phyloP scores from a whole-genome alignment of 768 basidiomycete genomes.

The Podaxis sp. region DNA sequence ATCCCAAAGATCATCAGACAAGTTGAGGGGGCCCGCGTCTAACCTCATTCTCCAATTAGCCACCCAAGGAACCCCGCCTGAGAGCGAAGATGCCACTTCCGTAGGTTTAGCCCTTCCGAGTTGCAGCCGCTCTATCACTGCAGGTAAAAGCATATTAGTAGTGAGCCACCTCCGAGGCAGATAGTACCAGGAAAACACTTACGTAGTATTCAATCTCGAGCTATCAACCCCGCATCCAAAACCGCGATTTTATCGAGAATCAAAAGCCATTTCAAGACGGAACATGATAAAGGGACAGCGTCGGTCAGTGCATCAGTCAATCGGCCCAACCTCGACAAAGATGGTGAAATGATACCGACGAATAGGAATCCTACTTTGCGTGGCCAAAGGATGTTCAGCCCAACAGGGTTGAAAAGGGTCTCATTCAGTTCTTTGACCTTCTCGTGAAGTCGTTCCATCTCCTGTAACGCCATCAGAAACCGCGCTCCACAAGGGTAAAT shows the following conservation, averaged over 20 bases:
- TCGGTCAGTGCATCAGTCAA: slow-evolving; percentile 12
- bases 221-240: slow-evolving; percentile 38
- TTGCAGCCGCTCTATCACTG: neutral
- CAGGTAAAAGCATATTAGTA: neutral
- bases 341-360: slow-evolving; percentile 52
- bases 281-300: neutral
- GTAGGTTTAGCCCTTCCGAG: neutral
- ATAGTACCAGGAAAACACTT: slow-evolving; percentile 31
- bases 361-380: slow-evolving; percentile 84
- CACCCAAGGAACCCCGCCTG: neutral
- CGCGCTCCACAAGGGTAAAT: neutral
- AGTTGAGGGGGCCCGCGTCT: neutral
- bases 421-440: slow-evolving; percentile 70
- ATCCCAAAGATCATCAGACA: slow-evolving; percentile 11
- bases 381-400: slow-evolving; percentile 88
- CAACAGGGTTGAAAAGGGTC: slow-evolving; percentile 78
- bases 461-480: slow-evolving; percentile 42
- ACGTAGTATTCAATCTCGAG: slow-evolving; percentile 96
- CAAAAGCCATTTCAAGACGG: slow-evolving; percentile 6
- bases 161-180: slow-evolving; percentile 1
- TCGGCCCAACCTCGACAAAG: slow-evolving; percentile 6
- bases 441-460: slow-evolving; percentile 66
- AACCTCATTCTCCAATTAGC: neutral
- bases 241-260: neutral
- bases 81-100: slow-evolving; percentile 2